Percentiles rank a stretch among this genome's conserved stretches.
Conservation (phyloP, 2,329 filamentous ascomycete genomes). For the Ophiocordyceps robertsii region DNA sequence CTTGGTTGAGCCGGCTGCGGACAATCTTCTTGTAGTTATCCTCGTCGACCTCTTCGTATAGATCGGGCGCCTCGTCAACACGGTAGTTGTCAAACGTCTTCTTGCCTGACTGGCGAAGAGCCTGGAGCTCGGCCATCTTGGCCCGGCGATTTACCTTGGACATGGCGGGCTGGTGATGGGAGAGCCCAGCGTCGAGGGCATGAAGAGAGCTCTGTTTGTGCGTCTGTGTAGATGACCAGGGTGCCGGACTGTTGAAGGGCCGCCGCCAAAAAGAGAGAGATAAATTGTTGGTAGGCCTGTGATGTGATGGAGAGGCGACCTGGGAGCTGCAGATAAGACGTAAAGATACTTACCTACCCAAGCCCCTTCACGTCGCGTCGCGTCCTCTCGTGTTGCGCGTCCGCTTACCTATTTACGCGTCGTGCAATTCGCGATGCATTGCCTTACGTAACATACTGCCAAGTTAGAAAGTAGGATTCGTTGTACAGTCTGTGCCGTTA, state of each 20-base stretch:
- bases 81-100: constrained; percentile 81
- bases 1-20: constrained; percentile 72
- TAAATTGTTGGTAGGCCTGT: no score
- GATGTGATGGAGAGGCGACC: no score
- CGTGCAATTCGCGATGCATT: not conserved
- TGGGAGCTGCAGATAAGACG: not conserved
- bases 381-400: not conserved
- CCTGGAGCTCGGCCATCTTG: constrained; percentile 65
- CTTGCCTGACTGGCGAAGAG: constrained; percentile 78
- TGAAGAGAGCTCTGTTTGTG: no score
- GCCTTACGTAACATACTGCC: no score
- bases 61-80: constrained; percentile 66
- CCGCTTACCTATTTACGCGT: not conserved
- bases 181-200: no score
- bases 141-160: constrained; percentile 26
- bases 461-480: no score
- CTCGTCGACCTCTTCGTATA: constrained; percentile 96
- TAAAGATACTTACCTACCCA: not conserved
- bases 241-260: not conserved
- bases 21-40: constrained; percentile 96
- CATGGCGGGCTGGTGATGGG: constrained; percentile 13
- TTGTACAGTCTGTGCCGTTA: no score
- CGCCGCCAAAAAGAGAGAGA: not conserved
- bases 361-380: not conserved
- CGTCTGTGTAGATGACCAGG: not conserved